A percentile compares a stretch with the other conserved stretches of the same genome.
phyloP scores from a whole-genome alignment of 2,329 filamentous ascomycete species.

The Pyrenophora teres region DNA sequence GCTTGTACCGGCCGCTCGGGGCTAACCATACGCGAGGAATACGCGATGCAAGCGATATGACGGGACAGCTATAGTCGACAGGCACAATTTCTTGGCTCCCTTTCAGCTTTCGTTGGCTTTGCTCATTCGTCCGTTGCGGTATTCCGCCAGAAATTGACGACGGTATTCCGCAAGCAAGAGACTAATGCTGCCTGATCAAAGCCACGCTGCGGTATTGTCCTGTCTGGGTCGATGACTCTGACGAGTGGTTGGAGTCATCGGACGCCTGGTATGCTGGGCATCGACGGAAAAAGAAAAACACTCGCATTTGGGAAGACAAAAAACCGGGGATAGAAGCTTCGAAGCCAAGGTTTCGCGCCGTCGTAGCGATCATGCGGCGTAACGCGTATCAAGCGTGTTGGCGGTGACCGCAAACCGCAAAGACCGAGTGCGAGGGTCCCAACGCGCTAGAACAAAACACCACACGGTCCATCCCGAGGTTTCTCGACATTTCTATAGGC shows the following conservation, averaged over 20 bases:
- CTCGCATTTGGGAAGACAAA: neutral
- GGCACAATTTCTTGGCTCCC: too few species aligned
- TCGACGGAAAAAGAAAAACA: neutral
- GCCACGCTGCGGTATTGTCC: neutral
- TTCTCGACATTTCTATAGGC: too few species aligned
- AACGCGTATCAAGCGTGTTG: conserved; percentile 1
- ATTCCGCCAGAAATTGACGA: neutral
- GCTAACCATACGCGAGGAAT: neutral
- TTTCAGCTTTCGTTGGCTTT: neutral
- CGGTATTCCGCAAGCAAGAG: neutral
- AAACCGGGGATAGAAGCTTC: neutral
- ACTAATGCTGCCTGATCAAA: conserved; percentile 11
- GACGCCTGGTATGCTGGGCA: neutral
- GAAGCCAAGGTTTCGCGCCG: neutral
- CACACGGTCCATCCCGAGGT: too few species aligned
- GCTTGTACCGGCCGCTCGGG: conserved; percentile 1
- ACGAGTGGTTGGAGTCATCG: conserved; percentile 4
- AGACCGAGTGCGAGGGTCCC: neutral
- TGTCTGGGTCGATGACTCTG: conserved; percentile 5
- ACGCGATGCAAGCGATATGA: neutral
- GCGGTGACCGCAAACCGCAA: too few species aligned
- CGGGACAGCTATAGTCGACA: neutral
- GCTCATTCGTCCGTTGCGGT: neutral
- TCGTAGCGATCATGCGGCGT: conserved; percentile 5
- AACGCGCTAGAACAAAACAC: neutral